phyloP scores from a whole-genome alignment of 2,329 filamentous ascomycete species.

The Bipolaris oryzae region DNA sequence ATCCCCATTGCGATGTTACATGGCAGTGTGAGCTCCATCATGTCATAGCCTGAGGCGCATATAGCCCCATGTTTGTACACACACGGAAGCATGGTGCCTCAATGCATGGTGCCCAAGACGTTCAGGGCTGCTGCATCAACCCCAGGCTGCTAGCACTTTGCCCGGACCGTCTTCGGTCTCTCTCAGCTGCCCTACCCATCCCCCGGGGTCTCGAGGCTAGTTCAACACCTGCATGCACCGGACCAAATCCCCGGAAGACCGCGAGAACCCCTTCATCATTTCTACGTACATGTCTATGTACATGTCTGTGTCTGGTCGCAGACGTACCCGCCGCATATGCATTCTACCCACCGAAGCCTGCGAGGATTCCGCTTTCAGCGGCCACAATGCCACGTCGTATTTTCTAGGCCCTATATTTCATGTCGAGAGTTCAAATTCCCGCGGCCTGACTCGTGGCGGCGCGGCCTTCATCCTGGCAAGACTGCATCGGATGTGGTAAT shows the following conservation, averaged over 20 bases:
- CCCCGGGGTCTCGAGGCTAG: background rate
- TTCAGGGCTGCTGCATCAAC: too few species aligned
- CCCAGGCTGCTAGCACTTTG: background rate
- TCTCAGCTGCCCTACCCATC: background rate
- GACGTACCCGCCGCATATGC: too few species aligned
- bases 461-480: conserved; percentile 3
- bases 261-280: background rate
- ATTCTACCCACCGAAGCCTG: too few species aligned
- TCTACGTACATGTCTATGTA: background rate
- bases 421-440: background rate
- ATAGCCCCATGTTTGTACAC: background rate
- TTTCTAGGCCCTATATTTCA: background rate
- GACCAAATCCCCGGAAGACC: background rate
- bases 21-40: background rate
- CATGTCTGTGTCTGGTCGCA: background rate
- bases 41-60: too few species aligned
- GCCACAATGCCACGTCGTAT: too few species aligned
- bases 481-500: conserved; percentile 6
- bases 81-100: background rate
- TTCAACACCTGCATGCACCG: background rate
- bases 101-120: too few species aligned
- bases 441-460: conserved; percentile 3
- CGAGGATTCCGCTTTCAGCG: too few species aligned
- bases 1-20: conserved; percentile 12
- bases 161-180: background rate